Percentiles rank a stretch among this genome's conserved stretches.
These are phyloP conservation scores for Thalassiosira profunda DNA, from an alignment of 108 stramenopile species.

Conservation along the genomic window DNA sequence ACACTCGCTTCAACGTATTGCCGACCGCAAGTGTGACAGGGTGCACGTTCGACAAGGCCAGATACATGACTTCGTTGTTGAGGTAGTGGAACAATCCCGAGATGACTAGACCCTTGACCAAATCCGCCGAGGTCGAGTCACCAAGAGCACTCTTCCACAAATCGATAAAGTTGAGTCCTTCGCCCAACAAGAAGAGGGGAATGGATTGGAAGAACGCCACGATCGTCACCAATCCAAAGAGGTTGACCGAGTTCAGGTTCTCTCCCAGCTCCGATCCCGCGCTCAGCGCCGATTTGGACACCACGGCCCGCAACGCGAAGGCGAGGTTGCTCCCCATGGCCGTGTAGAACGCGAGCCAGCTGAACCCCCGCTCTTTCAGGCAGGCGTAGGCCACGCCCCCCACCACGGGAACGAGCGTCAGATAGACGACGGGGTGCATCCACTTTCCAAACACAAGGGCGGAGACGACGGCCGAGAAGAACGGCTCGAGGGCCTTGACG, in stretches of 20 bases:
- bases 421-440: conserved; percentile 82
- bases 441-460: conserved; percentile 76
- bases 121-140: conserved; percentile 20
- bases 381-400: conserved; percentile 94
- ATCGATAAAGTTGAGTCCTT: conserved; percentile 58
- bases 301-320: conserved; percentile 90
- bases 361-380: conserved; percentile 87
- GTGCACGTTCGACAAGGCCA: conserved; percentile 89
- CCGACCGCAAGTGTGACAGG: conserved; percentile 97
- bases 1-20: conserved; percentile 97
- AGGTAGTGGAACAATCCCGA: conserved; percentile 94
- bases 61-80: conserved; percentile 98
- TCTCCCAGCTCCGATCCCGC: conserved; percentile 54
- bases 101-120: conserved; percentile 63
- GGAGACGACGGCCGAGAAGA: conserved; percentile 83
- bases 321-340: conserved; percentile 94
- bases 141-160: conserved; percentile 55
- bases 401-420: conserved; percentile 86
- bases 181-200: conserved; percentile 74
- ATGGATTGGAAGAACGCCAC: conserved; percentile 77
- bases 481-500: conserved; percentile 94
- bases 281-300: conserved; percentile 85
- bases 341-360: conserved; percentile 89
- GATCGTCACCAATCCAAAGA: conserved; percentile 93
- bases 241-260: conserved; percentile 84